Conservation (phyloP, 176 grass and related monocot genomes). For the Tillandsia leiboldiana region DNA sequence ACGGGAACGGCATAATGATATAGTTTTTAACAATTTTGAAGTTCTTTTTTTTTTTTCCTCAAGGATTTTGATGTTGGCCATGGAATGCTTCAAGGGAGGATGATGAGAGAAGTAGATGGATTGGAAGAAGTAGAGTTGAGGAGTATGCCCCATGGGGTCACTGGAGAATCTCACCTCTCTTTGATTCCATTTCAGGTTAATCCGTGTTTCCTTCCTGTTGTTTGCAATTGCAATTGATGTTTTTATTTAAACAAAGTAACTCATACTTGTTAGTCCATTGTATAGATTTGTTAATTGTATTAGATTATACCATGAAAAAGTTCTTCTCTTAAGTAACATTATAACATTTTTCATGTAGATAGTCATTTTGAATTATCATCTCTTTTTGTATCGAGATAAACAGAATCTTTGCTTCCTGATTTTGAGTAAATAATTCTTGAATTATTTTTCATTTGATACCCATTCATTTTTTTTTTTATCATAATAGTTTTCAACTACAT, state of each 20-base stretch:
- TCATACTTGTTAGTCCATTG: not conserved
- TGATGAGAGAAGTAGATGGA: too few species aligned
- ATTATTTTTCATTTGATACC: too few species aligned
- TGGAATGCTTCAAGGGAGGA: not conserved
- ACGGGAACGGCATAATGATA: too few species aligned
- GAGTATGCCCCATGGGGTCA: not conserved
- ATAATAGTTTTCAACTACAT: too few species aligned
- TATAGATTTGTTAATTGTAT: not conserved
- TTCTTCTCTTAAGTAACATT: too few species aligned
- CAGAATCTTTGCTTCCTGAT: too few species aligned
- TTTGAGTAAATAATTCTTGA: too few species aligned
- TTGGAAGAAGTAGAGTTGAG: not conserved
- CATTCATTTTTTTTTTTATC: too few species aligned
- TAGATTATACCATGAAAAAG: too few species aligned
- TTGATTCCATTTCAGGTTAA: constrained; percentile 13
- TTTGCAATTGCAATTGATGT: not conserved
- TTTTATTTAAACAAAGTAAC: not conserved
- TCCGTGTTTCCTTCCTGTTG: not conserved
- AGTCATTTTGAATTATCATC: too few species aligned
- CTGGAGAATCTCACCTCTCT: constrained; percentile 3
- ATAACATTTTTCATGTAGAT: too few species aligned
- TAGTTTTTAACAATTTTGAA: not conserved
- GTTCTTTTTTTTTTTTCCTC: not conserved
- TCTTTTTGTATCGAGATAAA: too few species aligned
- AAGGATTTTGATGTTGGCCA: not conserved